Percentiles rank a stretch among this genome's conserved stretches.
phyloP scores from a whole-genome alignment of 2,329 filamentous ascomycete species.

The Nemania sp. region DNA sequence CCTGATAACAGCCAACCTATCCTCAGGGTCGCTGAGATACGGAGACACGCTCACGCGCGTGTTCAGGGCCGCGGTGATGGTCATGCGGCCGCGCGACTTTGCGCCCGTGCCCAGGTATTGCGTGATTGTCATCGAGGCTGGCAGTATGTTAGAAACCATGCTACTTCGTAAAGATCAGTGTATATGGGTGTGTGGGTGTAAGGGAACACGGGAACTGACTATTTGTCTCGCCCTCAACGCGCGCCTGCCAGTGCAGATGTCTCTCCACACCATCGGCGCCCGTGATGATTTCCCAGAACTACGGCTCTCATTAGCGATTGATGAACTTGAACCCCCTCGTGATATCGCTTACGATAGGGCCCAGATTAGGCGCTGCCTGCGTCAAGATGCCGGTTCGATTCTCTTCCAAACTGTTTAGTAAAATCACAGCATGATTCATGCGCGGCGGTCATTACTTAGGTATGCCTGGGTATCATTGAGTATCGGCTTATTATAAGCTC shows the following conservation, averaged over 20 bases:
- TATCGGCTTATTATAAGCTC: constrained; percentile 57
- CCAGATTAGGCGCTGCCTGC: constrained; percentile 67
- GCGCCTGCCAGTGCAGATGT: constrained; percentile 67
- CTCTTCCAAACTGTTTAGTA: constrained; percentile 25
- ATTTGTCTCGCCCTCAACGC: constrained; percentile 57
- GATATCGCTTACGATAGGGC: constrained; percentile 51
- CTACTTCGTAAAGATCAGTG: constrained; percentile 23
- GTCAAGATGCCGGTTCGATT: constrained; percentile 59
- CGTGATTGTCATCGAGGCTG: constrained; percentile 54
- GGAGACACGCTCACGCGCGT: constrained; percentile 63
- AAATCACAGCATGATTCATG: neutral
- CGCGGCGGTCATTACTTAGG: constrained; percentile 43
- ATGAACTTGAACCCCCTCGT: neutral
- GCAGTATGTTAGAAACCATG: no score
- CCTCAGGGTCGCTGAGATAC: constrained; percentile 60
- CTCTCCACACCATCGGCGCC: constrained; percentile 61
- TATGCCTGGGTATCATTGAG: constrained; percentile 48
- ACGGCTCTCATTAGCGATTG: constrained; percentile 8
- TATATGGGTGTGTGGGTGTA: neutral
- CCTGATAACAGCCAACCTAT: constrained; percentile 63
- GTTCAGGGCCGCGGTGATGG: constrained; percentile 59
- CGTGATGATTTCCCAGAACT: constrained; percentile 59
- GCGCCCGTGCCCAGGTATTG: constrained; percentile 67
- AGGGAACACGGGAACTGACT: constrained; percentile 37
- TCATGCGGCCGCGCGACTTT: constrained; percentile 62